A percentile compares a stretch with the other conserved stretches of the same genome.
Conservation (phyloP, 2,329 filamentous ascomycete genomes). For the Arthrinium phaeospermum region DNA sequence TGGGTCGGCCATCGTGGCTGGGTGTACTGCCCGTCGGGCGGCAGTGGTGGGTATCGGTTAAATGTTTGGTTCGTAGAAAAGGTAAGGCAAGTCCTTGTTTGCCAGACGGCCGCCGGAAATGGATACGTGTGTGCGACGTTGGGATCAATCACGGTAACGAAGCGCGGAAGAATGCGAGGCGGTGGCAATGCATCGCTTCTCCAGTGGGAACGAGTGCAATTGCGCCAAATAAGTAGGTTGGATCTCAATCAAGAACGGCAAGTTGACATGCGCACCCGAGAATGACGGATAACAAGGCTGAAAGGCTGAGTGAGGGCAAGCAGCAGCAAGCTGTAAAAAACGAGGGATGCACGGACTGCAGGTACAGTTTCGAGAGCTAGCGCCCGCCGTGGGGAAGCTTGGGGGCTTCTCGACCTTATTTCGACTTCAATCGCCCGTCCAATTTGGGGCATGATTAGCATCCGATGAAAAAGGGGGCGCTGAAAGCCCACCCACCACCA, state of each 20-base stretch:
- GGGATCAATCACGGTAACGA: not conserved
- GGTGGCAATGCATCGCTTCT: not conserved
- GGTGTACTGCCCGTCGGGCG: no score
- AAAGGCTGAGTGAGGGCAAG: not conserved
- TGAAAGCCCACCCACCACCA: not conserved
- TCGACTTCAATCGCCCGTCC: not conserved
- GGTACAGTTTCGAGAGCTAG: not conserved
- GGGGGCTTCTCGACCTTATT: constrained; percentile 5
- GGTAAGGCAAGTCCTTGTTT: not conserved
- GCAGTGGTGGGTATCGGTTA: not conserved
- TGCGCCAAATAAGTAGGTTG: not conserved
- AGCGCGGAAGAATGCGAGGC: not conserved
- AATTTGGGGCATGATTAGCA: not conserved
- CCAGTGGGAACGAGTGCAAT: not conserved
- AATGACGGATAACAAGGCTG: not conserved
- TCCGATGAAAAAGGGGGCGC: not conserved
- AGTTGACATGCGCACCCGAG: not conserved
- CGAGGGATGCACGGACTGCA: constrained; percentile 1
- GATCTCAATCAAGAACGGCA: not conserved
- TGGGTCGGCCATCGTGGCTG: constrained; percentile 1
- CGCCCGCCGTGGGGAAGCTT: not conserved
- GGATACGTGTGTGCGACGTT: not conserved
- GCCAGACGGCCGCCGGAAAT: not conserved
- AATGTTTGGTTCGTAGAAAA: not conserved
- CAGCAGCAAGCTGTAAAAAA: not conserved